Evolutionary conservation across 768 basidiomycete species (phyloP).

Genomic region (Pseudohyphozyma bogoriensis): DNA sequence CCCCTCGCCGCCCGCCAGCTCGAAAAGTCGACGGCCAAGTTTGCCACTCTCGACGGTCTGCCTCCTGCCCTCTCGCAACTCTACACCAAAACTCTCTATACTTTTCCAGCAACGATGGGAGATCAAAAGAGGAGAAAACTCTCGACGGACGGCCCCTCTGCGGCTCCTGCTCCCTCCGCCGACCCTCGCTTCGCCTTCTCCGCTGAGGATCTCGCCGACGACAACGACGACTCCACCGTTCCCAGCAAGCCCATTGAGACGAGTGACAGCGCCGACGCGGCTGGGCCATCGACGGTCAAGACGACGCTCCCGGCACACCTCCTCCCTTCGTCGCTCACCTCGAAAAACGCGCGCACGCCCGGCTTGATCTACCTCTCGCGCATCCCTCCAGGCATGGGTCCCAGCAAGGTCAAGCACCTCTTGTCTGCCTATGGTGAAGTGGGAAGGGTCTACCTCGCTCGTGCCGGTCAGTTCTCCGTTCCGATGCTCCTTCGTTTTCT

Average conservation of each 20-base stretch:
- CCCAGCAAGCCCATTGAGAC: not conserved
- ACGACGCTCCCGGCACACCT: not conserved
- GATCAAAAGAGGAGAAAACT: not conserved
- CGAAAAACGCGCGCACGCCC: conserved; percentile 40
- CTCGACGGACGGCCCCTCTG: not conserved
- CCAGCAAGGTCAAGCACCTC: conserved; percentile 85
- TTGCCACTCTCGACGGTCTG: not conserved
- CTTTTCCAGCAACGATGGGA: not conserved
- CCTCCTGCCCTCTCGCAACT: not conserved
- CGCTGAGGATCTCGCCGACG: not conserved
- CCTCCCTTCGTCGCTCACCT: not conserved
- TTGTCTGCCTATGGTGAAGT: conserved; percentile 83
- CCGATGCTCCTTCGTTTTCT: not conserved
- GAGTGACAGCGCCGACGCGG: not conserved
- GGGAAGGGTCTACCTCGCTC: conserved; percentile 69
- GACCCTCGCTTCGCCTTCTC: not conserved
- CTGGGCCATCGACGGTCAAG: not conserved
- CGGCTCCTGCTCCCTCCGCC: not conserved
- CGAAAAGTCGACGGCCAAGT: not conserved
- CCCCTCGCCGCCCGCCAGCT: no score
- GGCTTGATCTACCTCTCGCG: conserved; percentile 91
- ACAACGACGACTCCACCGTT: not conserved
- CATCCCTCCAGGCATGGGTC: conserved; percentile 96
- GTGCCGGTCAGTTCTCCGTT: conserved; percentile 15
- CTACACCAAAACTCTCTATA: not conserved